Conservation (phyloP, 257 asterid genomes). For the Solanum paucissectum region DNA sequence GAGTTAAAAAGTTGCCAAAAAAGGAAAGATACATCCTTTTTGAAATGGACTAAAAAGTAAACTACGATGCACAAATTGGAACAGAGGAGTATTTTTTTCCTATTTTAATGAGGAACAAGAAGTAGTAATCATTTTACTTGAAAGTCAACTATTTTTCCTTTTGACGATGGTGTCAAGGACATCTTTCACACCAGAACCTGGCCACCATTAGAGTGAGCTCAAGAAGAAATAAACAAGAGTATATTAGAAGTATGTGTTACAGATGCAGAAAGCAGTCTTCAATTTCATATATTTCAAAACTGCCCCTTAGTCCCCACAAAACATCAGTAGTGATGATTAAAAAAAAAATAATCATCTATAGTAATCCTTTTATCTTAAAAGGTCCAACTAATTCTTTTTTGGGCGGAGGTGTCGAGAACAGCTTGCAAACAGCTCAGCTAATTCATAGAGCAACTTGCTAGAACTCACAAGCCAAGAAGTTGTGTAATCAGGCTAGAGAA, state of each 20-base stretch:
- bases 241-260: not conserved
- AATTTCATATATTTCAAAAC: not conserved
- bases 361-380: not conserved
- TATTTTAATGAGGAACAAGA: not conserved
- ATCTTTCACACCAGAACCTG: not conserved
- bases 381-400: not conserved
- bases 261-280: not conserved
- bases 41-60: too few relatives aligned
- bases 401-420: not conserved
- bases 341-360: not conserved
- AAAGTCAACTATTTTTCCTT: not conserved
- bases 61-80: too few relatives aligned
- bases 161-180: not conserved
- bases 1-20: too few relatives aligned
- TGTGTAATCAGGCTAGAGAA: not conserved
- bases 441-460: not conserved
- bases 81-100: not conserved
- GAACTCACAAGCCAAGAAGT: not conserved
- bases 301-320: not conserved
- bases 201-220: not conserved
- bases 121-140: not conserved
- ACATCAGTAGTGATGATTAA: not conserved
- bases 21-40: too few relatives aligned
- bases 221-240: not conserved
- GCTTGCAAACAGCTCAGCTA: not conserved